These are phyloP conservation scores for Linum trigynum DNA, from an alignment of 345 rosid genomes.

Conservation along the genomic window DNA sequence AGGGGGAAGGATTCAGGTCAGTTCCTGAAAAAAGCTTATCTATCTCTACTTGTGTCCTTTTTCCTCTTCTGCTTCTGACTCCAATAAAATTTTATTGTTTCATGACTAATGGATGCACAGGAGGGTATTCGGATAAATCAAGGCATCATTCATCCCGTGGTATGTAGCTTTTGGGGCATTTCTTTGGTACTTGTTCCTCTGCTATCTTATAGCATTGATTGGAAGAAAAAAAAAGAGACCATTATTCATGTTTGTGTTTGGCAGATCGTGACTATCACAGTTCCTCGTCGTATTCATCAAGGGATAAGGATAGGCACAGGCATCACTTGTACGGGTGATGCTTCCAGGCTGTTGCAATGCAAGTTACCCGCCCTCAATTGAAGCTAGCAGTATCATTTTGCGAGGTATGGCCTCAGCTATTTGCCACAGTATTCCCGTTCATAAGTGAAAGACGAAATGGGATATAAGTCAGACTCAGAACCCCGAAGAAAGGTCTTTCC, in stretches of 20 bases:
- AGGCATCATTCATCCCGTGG: constrained; percentile 9
- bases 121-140: constrained; percentile 4
- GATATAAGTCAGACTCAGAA: too few species aligned
- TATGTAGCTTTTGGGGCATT: background rate
- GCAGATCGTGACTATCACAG: constrained; percentile 52
- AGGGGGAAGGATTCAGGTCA: constrained; percentile 61
- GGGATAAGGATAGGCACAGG: constrained; percentile 58
- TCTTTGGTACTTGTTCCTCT: background rate
- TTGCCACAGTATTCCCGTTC: too few species aligned
- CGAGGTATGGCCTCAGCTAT: background rate
- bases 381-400: background rate
- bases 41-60: background rate
- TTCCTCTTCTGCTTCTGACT: background rate
- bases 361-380: background rate
- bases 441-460: too few species aligned
- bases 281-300: constrained; percentile 41
- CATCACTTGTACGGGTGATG: constrained; percentile 31
- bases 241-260: background rate
- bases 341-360: background rate
- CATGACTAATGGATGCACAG: background rate
- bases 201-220: background rate
- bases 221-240: too few species aligned
- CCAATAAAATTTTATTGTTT: background rate
- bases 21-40: background rate
- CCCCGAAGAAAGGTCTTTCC: too few species aligned